phyloP scores from a whole-genome alignment of 169 alveolate genomes.

The Eimeria praecox region DNA sequence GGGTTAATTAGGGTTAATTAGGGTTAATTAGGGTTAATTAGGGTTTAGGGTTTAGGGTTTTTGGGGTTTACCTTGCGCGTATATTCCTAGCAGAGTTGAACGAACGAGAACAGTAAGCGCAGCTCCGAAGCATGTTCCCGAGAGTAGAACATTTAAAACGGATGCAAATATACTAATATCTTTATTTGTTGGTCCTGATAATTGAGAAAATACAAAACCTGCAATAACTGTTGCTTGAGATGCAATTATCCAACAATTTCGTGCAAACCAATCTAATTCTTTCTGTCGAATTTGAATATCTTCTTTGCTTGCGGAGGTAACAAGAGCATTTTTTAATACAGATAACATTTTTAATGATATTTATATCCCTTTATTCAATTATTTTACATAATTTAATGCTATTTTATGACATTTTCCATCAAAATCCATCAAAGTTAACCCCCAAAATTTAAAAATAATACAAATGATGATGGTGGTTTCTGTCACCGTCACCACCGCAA shows the following conservation, averaged over 20 bases:
- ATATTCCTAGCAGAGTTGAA: constrained; percentile 67
- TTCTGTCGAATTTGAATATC: constrained; percentile 64
- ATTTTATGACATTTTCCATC: no score
- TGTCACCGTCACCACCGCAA: background rate
- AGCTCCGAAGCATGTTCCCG: constrained; percentile 21
- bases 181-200: constrained; percentile 15
- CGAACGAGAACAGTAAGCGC: constrained; percentile 64
- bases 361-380: background rate
- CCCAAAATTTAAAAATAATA: no score
- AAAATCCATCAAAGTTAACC: no score
- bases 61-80: constrained; percentile 60
- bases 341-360: constrained; percentile 64
- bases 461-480: background rate
- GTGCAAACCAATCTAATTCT: constrained; percentile 81
- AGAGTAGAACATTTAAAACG: constrained; percentile 31
- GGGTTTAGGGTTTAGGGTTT: background rate
- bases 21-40: no score
- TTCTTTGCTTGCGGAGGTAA: constrained; percentile 71
- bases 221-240: constrained; percentile 82
- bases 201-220: constrained; percentile 79
- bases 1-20: no score
- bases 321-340: constrained; percentile 73
- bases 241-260: constrained; percentile 76
- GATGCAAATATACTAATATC: background rate
- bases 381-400: no score